Percentiles rank a stretch among this genome's conserved stretches.
Conservation (phyloP, 768 basidiomycete species). For the Candolleomyces aberdarensis region DNA sequence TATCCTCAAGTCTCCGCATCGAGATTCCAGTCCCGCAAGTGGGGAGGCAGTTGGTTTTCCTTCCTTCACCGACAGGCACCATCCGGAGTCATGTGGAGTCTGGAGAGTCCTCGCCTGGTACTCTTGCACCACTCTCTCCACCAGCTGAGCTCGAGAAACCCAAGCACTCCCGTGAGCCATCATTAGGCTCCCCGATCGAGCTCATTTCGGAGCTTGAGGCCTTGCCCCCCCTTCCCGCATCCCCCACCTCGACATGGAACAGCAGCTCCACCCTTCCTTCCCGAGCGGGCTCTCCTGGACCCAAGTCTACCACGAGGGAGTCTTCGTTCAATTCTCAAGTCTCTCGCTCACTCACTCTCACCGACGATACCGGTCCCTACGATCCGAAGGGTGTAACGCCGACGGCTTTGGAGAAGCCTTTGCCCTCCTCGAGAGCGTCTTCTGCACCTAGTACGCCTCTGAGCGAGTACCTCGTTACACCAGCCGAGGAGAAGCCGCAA, state of each 20-base stretch:
- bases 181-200: constrained; percentile 1
- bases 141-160: not conserved
- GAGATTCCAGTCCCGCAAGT: not conserved
- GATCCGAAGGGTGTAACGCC: not conserved
- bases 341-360: not conserved
- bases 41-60: not conserved
- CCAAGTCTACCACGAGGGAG: not conserved
- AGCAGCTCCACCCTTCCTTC: constrained; percentile 3
- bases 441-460: not conserved
- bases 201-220: not conserved
- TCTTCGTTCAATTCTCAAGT: not conserved
- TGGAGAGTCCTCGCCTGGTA: not conserved
- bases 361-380: too few species aligned
- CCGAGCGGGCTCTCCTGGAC: not conserved
- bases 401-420: not conserved
- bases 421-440: not conserved
- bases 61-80: constrained; percentile 1
- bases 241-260: constrained; percentile 1
- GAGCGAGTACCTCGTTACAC: not conserved
- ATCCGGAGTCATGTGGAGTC: not conserved
- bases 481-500: not conserved
- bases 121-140: not conserved
- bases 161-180: not conserved
- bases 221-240: constrained; percentile 5
- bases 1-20: constrained; percentile 2